Evolutionary conservation across 2,329 filamentous ascomycete genomes (phyloP).

Genomic region (Botrytis squamosa): DNA sequence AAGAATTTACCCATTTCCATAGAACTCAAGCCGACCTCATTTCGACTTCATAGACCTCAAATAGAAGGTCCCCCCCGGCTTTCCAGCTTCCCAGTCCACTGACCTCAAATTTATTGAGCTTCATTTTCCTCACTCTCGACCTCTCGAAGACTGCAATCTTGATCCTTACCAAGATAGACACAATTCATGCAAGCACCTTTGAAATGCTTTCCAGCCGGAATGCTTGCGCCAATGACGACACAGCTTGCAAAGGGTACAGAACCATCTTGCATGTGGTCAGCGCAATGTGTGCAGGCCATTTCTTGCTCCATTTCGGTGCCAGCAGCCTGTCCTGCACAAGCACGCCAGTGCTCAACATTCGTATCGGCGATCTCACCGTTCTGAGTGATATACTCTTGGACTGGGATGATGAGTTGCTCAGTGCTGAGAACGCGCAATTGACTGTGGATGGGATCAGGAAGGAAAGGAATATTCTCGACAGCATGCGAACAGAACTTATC

Average conservation of each 20-base stretch:
- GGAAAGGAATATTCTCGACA: conserved; percentile 5
- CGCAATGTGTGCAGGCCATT: background rate
- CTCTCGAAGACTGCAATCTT: conserved; percentile 7
- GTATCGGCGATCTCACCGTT: background rate
- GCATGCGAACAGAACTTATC: conserved; percentile 8
- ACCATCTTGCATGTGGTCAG: background rate
- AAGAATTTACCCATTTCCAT: background rate
- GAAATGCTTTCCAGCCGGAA: background rate
- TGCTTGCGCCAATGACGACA: background rate
- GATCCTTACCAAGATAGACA: conserved; percentile 4
- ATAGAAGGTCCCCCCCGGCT: background rate
- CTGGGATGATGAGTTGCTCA: background rate
- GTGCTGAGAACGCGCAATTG: background rate
- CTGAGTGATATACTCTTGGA: background rate
- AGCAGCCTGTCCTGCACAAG: conserved; percentile 10
- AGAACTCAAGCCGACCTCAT: background rate
- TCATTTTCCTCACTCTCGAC: background rate
- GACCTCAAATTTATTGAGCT: background rate
- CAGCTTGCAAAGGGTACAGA: conserved; percentile 1
- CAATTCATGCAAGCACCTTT: conserved; percentile 12
- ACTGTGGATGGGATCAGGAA: background rate
- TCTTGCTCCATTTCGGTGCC: background rate
- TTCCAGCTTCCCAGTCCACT: background rate
- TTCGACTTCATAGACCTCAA: background rate
- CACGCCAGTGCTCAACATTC: conserved; percentile 12